These are phyloP conservation scores for Dunaliella primolecta DNA, from an alignment of 139 green algal species.

Conservation along the genomic window DNA sequence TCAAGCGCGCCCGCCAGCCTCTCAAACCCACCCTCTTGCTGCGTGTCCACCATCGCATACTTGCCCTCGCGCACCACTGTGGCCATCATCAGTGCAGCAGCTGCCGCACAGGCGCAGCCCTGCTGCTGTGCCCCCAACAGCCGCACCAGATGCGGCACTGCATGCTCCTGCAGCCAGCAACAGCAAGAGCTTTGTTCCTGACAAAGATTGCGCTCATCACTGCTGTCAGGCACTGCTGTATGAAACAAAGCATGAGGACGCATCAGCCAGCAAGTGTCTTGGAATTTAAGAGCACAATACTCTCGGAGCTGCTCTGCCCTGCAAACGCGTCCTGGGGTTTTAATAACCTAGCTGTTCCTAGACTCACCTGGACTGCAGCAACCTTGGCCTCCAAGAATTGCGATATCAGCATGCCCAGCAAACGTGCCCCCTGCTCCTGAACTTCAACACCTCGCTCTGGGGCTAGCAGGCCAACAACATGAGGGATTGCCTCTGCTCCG, in stretches of 20 bases:
- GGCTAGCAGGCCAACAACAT: conserved; percentile 16
- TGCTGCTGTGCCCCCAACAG: conserved; percentile 22
- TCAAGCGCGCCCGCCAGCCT: conserved; percentile 17
- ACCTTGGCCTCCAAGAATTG: conserved; percentile 28
- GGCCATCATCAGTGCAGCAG: conserved; percentile 41
- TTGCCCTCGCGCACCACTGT: conserved; percentile 47
- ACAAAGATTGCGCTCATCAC: no score
- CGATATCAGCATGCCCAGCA: conserved; percentile 33
- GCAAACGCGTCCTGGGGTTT: no score
- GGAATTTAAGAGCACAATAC: no score
- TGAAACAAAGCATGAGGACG: no score
- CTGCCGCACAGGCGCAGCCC: conserved; percentile 25
- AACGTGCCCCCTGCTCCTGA: conserved; percentile 31
- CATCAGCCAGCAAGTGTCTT: no score
- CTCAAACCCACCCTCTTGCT: conserved; percentile 1
- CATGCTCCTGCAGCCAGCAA: background rate
- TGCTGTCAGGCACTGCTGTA: no score
- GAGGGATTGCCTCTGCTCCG: conserved; percentile 8
- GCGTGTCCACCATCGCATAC: conserved; percentile 38
- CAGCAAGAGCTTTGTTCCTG: no score
- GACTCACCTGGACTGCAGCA: conserved; percentile 26
- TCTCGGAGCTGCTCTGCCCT: no score
- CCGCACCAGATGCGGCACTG: conserved; percentile 29
- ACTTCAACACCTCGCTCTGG: background rate
- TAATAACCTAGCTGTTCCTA: no score